Percentiles rank a stretch among this genome's conserved stretches.
Conservation (phyloP, 768 basidiomycete species). For the Mycena kentingensis region DNA sequence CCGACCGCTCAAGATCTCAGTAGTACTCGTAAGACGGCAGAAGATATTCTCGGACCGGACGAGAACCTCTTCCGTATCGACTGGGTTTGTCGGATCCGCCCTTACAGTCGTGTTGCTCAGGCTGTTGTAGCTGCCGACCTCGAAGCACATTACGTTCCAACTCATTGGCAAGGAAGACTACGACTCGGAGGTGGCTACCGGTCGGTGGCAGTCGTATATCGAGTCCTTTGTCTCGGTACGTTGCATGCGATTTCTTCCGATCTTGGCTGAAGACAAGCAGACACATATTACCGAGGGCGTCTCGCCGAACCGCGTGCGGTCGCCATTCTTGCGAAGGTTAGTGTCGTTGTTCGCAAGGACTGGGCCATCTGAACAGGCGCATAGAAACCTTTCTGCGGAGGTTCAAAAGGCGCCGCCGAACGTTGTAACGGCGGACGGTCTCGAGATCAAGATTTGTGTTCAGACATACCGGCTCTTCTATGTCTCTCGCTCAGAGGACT, state of each 20-base stretch:
- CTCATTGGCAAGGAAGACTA: conserved; percentile 82
- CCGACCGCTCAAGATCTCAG: conserved; percentile 75
- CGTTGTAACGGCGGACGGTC: conserved; percentile 53
- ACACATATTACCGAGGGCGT: conserved; percentile 60
- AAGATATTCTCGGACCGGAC: conserved; percentile 71
- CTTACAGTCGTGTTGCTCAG: not conserved
- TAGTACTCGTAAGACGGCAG: conserved; percentile 64
- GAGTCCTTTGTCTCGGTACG: conserved; percentile 73
- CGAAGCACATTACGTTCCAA: conserved; percentile 70
- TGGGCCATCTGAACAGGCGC: conserved; percentile 1
- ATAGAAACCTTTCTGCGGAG: conserved; percentile 43
- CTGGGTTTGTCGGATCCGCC: conserved; percentile 55
- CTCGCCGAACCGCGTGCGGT: conserved; percentile 43
- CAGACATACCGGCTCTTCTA: conserved; percentile 82
- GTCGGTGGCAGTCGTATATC: conserved; percentile 79
- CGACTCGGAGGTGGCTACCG: conserved; percentile 74
- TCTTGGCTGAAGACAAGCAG: conserved; percentile 35
- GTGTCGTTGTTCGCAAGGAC: conserved; percentile 27
- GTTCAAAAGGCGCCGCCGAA: conserved; percentile 43
- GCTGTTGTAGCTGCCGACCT: conserved; percentile 55
- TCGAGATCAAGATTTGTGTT: conserved; percentile 86
- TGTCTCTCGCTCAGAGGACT: conserved; percentile 68
- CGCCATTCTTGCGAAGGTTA: conserved; percentile 71
- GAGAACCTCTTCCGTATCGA: conserved; percentile 81
- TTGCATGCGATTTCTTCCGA: too few relatives aligned